A percentile compares a stretch with the other conserved stretches of the same genome.
Evolutionary conservation across 1,284 basidiomycete genomes (phyloP).

Genomic region (Boletus calvinii): DNA sequence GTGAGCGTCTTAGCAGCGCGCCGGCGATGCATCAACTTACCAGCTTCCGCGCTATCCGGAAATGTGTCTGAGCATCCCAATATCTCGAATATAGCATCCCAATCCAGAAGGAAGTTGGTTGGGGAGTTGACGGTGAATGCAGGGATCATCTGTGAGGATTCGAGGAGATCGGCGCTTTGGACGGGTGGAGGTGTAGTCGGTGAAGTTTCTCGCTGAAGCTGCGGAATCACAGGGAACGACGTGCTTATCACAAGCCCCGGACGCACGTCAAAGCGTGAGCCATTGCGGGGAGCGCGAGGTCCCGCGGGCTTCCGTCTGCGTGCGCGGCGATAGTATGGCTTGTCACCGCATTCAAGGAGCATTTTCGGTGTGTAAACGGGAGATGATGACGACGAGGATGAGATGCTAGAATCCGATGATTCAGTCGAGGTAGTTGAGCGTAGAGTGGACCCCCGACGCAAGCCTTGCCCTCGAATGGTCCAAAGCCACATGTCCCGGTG

Average conservation of each 20-base stretch:
- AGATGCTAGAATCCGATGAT: slow-evolving; percentile 15
- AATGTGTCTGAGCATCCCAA: slow-evolving; percentile 18
- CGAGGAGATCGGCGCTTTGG: slow-evolving; percentile 5
- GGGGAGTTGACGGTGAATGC: slow-evolving; percentile 14
- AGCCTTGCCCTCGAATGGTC: slow-evolving; percentile 10
- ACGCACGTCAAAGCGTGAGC: slow-evolving; percentile 6
- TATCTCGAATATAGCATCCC: slow-evolving; percentile 37
- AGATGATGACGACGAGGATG: slow-evolving; percentile 23
- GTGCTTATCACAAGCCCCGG: slow-evolving; percentile 19
- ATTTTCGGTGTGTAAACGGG: slow-evolving; percentile 5
- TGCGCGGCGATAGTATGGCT: background rate
- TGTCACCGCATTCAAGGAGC: slow-evolving; percentile 8
- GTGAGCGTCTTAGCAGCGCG: background rate
- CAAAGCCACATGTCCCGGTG: slow-evolving; percentile 27
- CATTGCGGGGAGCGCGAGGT: slow-evolving; percentile 24
- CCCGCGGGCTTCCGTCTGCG: slow-evolving; percentile 25
- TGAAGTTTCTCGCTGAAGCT: slow-evolving; percentile 8
- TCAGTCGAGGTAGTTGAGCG: slow-evolving; percentile 25
- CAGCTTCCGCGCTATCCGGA: background rate
- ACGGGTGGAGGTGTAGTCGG: slow-evolving; percentile 13
- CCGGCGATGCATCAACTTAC: slow-evolving; percentile 17
- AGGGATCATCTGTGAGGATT: slow-evolving; percentile 8
- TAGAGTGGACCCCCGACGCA: slow-evolving; percentile 19
- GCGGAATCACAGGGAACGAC: slow-evolving; percentile 13
- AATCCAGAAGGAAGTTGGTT: slow-evolving; percentile 31